Evolutionary conservation across 2,329 filamentous ascomycete genomes (phyloP), one percentile per base, ranked within the genome.

Genomic region (Aspergillus phoenicis): DNA sequence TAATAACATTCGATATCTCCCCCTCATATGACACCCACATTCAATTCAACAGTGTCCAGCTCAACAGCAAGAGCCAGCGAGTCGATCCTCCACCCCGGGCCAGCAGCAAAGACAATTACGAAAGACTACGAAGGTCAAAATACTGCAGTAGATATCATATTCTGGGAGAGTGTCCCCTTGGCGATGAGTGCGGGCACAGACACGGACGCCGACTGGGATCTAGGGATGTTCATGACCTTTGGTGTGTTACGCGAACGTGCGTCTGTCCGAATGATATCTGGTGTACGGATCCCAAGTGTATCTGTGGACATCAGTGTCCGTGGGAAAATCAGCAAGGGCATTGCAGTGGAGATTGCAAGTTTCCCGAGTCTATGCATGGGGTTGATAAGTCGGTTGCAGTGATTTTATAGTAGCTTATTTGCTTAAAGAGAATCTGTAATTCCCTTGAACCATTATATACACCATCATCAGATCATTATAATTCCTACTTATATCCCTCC

Each of bases 101-200:
- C 52, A n/a, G 52, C 54, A 51, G 49, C 43, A 48, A 52, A 33
- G 52, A 13, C 24, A 36, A 13, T 26, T 5, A 41, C 36, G n/a
- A 49, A 24, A 20, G 11, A 45, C 8, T 38, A 15, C 15, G 28
- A 28, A 30, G 17, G 8, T 20, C 33, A 28, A 77, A 72, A 39
- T 63, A 75, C 17, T 78, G 76, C 66, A 77, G 77, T 54, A 64
- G 54, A 8, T 75, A 67, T 41, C 72, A 76, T 52, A 66, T 78
- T 3, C 53, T 73, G 13, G 71, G 69, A 0, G 52, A 30, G 2
- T 72, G 70, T 49, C 22, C 57, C 4, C 68, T 62, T 39, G 59
- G 53, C 10, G 28, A 57, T 15, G 33, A 52, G 1, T 78, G 77
- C 45, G 55, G 43, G 2, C 67, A 76, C 41, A 58, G 64, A 2